phyloP scores from a whole-genome alignment of 306 rosid genomes.

The Arachis stenosperma region DNA sequence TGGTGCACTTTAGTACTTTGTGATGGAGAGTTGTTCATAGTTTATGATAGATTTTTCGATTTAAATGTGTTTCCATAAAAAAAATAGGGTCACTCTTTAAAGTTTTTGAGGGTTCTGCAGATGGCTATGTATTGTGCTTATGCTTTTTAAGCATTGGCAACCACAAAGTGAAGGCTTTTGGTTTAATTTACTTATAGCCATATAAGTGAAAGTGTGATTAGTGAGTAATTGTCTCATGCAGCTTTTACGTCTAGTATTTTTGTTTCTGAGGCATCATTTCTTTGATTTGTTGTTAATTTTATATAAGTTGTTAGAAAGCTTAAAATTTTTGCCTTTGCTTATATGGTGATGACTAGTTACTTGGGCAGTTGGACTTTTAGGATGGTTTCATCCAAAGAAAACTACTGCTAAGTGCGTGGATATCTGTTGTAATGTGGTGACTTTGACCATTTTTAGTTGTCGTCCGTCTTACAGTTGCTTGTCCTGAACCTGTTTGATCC shows the following conservation, averaged over 20 bases:
- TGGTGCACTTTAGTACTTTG: slow-evolving; percentile 36
- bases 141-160: slow-evolving; percentile 25
- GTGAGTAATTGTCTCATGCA: slow-evolving; percentile 21
- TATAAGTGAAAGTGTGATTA: slow-evolving; percentile 1
- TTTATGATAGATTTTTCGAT: slow-evolving; percentile 32
- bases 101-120: slow-evolving; percentile 33
- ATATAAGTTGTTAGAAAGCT: background rate
- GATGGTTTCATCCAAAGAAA: slow-evolving; percentile 2
- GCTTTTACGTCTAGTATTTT: background rate
- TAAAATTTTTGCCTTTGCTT: background rate
- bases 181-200: background rate
- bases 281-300: slow-evolving; percentile 27
- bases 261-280: slow-evolving; percentile 24
- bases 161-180: slow-evolving; percentile 23
- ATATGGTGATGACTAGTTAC: background rate
- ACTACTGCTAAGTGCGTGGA: background rate
- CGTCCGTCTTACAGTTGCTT: slow-evolving; percentile 12
- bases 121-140: slow-evolving; percentile 28
- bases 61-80: slow-evolving; percentile 34
- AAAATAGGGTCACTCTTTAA: slow-evolving; percentile 13
- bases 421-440: background rate
- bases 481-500: slow-evolving; percentile 1
- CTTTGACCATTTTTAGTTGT: slow-evolving; percentile 17
- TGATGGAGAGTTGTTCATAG: slow-evolving; percentile 38
- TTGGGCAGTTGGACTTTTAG: background rate